A percentile compares a stretch with the other conserved stretches of the same genome.
Evolutionary conservation across 148 eudicot genomes (phyloP).

Genomic region (Suaeda aralocaspica): DNA sequence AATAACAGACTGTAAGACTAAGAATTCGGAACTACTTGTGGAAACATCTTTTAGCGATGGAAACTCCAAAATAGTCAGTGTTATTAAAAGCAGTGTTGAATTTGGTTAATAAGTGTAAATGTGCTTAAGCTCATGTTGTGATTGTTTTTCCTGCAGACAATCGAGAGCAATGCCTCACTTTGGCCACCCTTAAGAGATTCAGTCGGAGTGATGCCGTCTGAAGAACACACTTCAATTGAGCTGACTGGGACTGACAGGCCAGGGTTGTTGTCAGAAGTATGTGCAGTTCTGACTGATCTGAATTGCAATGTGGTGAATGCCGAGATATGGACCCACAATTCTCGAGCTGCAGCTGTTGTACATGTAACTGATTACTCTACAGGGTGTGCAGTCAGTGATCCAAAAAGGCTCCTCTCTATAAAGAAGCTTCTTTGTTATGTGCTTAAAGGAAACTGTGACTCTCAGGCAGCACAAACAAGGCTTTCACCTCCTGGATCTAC

Average conservation of each 20-base stretch:
- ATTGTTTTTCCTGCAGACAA: conserved; percentile 37
- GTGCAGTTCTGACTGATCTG: conserved; percentile 65
- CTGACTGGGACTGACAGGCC: conserved; percentile 79
- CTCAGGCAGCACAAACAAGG: conserved; percentile 56
- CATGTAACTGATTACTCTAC: conserved; percentile 61
- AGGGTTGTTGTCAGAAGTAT: conserved; percentile 72
- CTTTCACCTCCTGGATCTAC: conserved; percentile 57
- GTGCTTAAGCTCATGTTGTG: conserved; percentile 1
- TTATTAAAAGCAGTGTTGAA: too few species aligned
- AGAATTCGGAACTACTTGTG: too few species aligned
- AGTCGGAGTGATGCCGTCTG: conserved; percentile 75
- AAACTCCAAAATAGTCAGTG: too few species aligned
- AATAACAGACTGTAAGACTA: too few species aligned
- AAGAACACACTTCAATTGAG: conserved; percentile 73
- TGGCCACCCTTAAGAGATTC: conserved; percentile 46
- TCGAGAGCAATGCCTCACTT: conserved; percentile 54
- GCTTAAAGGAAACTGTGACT: conserved; percentile 59
- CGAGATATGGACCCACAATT: conserved; percentile 91
- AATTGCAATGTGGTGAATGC: conserved; percentile 69
- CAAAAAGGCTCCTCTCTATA: conserved; percentile 53
- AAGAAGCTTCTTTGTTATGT: conserved; percentile 61
- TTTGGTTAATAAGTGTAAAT: background rate
- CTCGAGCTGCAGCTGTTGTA: conserved; percentile 82
- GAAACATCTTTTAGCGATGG: background rate
- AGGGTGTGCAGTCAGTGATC: conserved; percentile 54